These are phyloP conservation scores for Glycine latifolia DNA, from an alignment of 306 rosid genomes.

Conservation along the genomic window DNA sequence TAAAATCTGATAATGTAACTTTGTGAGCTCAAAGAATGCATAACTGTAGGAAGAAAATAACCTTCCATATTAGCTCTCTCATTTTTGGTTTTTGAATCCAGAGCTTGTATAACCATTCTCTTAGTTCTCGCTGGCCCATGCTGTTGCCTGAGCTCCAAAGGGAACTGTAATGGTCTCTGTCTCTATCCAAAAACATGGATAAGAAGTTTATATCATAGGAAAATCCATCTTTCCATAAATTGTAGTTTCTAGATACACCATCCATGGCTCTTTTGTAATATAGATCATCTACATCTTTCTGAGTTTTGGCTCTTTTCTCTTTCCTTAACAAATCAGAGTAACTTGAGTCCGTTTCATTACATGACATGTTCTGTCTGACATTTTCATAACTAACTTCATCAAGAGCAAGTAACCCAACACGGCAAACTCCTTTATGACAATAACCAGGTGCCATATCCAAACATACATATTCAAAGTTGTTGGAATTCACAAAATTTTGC, in stretches of 20 bases:
- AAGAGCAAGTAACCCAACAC: slow-evolving; percentile 93
- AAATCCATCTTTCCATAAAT: slow-evolving; percentile 75
- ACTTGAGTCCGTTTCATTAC: slow-evolving; percentile 46
- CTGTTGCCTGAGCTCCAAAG: slow-evolving; percentile 91
- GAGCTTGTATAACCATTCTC: slow-evolving; percentile 93
- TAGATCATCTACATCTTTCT: slow-evolving; percentile 60
- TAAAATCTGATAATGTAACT: slow-evolving; percentile 37
- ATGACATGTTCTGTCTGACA: slow-evolving; percentile 47
- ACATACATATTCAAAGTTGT: slow-evolving; percentile 92
- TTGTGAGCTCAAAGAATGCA: slow-evolving; percentile 23
- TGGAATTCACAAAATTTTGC: slow-evolving; percentile 87
- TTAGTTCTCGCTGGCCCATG: slow-evolving; percentile 94
- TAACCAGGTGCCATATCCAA: slow-evolving; percentile 99
- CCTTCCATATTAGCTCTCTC: slow-evolving; percentile 94
- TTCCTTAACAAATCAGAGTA: slow-evolving; percentile 66
- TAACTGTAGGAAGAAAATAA: slow-evolving; percentile 42
- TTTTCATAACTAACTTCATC: slow-evolving; percentile 68
- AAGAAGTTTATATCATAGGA: slow-evolving; percentile 84
- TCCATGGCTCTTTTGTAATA: slow-evolving; percentile 42
- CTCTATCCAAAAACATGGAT: slow-evolving; percentile 80
- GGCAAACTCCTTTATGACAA: slow-evolving; percentile 96
- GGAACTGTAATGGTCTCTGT: slow-evolving; percentile 85
- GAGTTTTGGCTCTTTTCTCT: slow-evolving; percentile 72
- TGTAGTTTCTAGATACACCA: slow-evolving; percentile 59
- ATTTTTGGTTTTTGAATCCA: slow-evolving; percentile 82